Conservation (phyloP, 208 protist genomes). For the Leishmania lainsoni region DNA sequence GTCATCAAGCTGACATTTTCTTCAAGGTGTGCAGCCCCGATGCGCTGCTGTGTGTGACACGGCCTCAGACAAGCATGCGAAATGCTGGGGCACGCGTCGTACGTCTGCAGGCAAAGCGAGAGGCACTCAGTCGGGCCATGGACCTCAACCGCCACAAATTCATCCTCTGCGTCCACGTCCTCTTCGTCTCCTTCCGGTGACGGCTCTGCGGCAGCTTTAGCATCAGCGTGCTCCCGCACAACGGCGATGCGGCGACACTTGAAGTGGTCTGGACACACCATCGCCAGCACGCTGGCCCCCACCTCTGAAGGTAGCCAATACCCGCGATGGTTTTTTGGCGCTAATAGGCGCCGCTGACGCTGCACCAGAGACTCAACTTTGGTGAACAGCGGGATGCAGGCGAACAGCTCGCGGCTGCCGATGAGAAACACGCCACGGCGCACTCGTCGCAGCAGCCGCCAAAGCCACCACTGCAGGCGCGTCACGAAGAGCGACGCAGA, state of each 20-base stretch:
- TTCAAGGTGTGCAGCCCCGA: not conserved
- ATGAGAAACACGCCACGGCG: slow-evolving; percentile 65
- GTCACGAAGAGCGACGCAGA: slow-evolving; percentile 47
- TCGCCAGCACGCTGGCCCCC: slow-evolving; percentile 52
- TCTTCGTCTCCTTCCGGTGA: slow-evolving; percentile 14
- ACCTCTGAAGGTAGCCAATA: slow-evolving; percentile 77
- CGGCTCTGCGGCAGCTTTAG: not conserved
- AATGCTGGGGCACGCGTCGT: slow-evolving; percentile 52
- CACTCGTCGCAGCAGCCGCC: slow-evolving; percentile 57
- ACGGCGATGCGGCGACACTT: slow-evolving; percentile 65
- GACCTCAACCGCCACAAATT: slow-evolving; percentile 37
- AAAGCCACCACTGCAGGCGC: slow-evolving; percentile 79
- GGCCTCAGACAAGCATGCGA: slow-evolving; percentile 74
- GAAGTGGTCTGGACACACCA: slow-evolving; percentile 80
- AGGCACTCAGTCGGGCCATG: slow-evolving; percentile 56
- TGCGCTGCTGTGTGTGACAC: slow-evolving; percentile 54
- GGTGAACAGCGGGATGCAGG: slow-evolving; percentile 57
- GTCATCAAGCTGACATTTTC: not conserved
- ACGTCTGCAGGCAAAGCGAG: slow-evolving; percentile 71
- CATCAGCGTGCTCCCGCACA: slow-evolving; percentile 35
- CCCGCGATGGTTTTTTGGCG: slow-evolving; percentile 24
- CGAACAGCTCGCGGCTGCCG: slow-evolving; percentile 68
- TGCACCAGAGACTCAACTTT: slow-evolving; percentile 60
- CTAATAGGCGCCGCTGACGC: slow-evolving; percentile 41
- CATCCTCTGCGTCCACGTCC: slow-evolving; percentile 10